phyloP scores from a whole-genome alignment of 768 basidiomycete species.

The Boletus tylopilopsis region DNA sequence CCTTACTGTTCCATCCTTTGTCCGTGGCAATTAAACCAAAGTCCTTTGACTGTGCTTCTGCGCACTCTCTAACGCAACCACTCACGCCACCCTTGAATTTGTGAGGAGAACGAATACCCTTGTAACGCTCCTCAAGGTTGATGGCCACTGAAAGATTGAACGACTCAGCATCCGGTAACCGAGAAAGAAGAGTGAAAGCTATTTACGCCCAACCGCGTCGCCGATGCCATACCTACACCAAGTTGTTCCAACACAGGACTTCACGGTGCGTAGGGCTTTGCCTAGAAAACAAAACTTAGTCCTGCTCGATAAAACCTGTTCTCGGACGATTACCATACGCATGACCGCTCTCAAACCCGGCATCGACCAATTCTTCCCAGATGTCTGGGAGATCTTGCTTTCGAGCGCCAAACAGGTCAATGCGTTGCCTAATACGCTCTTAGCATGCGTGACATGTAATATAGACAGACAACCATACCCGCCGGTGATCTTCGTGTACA shows the following conservation, averaged over 20 bases:
- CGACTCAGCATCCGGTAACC: not conserved
- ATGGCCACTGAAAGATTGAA: slow-evolving; percentile 47
- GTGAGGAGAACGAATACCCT: slow-evolving; percentile 65
- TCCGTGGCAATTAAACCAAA: slow-evolving; percentile 75
- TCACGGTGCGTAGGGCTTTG: slow-evolving; percentile 65
- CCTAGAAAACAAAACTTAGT: slow-evolving; percentile 15
- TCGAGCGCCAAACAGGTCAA: slow-evolving; percentile 69
- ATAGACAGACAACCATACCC: slow-evolving; percentile 18
- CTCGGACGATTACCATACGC: slow-evolving; percentile 53
- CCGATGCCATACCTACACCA: slow-evolving; percentile 74
- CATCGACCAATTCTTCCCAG: slow-evolving; percentile 57
- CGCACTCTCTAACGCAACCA: slow-evolving; percentile 73
- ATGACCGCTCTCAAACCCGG: slow-evolving; percentile 74
- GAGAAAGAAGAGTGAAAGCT: not conserved
- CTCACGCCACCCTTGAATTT: slow-evolving; percentile 76
- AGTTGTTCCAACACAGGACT: slow-evolving; percentile 70
- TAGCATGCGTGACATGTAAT: not conserved
- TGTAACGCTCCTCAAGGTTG: slow-evolving; percentile 67
- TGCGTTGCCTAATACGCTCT: slow-evolving; percentile 42
- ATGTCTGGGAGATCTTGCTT: slow-evolving; percentile 69
- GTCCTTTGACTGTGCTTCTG: slow-evolving; percentile 72
- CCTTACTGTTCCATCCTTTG: slow-evolving; percentile 71
- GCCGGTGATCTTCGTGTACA: slow-evolving; percentile 63
- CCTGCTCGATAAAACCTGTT: not conserved
- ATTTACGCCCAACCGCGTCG: slow-evolving; percentile 58